Evolutionary conservation across 2,329 filamentous ascomycete species (phyloP), one percentile per base, ranked within the genome.

Genomic region (Xylariales sp.): DNA sequence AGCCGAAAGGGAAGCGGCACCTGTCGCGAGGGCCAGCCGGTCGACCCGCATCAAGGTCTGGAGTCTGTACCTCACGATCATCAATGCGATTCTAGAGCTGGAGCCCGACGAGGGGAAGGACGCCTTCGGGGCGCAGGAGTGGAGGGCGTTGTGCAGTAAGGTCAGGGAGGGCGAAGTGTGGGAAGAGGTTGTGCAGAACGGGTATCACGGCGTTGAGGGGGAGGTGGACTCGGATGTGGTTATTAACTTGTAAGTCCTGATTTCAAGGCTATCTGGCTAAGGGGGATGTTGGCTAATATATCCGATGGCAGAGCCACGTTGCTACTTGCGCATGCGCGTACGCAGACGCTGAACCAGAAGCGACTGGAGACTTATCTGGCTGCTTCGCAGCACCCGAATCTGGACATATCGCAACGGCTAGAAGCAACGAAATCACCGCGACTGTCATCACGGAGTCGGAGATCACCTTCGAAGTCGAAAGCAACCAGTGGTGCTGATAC

Each of bases 151-250:
- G 50, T 88, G 88, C 46, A 73, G 78, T 47, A 93, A 89, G 63
- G 90, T 95, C 18, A 81, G 90, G 48, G 88, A 94, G 44, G 93
- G 93, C 43, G 80, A 82, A 33, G 77, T 97, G n/a, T 98, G 93
- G 93, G 88, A 96, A 50, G 87, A 95, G 50, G 86, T 97, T 2
- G 84, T 94, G 43, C 76, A 78, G 52, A 82, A 88, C 57, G 91
- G 91, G 5, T 97, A 97, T 63, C 83, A 86, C 52, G 89, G 89
- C 19, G 74, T 83, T 37, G 91, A 97, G 63, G 89, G 87, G 14
- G 87, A 90, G 49, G 88, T 97, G 10, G 93, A 98, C 64, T 82
- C 88, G 2, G 93, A 98, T 56, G 91, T 98, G 6, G 88, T 98
- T 19, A 86, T 91, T 46, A 91, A 90, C 55, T 63, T 94, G 84